A percentile compares a stretch with the other conserved stretches of the same genome.
phyloP scores from a whole-genome alignment of 164 flowering plant genomes.

The Kingdonia uniflora region DNA sequence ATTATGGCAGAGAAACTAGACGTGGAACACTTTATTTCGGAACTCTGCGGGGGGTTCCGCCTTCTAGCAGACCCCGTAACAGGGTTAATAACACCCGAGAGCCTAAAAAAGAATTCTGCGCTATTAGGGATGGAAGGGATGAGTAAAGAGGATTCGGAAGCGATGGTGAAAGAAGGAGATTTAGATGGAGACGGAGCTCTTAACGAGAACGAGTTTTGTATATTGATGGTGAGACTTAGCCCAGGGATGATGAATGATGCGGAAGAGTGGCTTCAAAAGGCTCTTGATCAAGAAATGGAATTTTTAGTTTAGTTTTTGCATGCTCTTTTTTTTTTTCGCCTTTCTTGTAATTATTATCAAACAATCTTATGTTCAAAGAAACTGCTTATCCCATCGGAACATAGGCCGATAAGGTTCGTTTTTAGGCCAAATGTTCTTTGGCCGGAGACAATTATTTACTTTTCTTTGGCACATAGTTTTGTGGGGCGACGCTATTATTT shows the following conservation, averaged over 20 bases:
- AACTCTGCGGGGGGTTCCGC: slow-evolving; percentile 66
- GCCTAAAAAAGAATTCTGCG: slow-evolving; percentile 47
- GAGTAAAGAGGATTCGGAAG: slow-evolving; percentile 58
- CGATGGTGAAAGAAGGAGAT: slow-evolving; percentile 86
- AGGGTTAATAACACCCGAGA: slow-evolving; percentile 53
- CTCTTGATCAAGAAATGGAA: slow-evolving; percentile 32
- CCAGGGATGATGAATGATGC: slow-evolving; percentile 88
- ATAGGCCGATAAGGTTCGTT: no score
- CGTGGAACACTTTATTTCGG: slow-evolving; percentile 53
- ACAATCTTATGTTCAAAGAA: no score
- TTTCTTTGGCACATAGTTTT: no score
- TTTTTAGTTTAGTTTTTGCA: background rate
- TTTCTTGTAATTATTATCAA: no score
- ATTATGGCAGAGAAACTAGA: slow-evolving; percentile 91
- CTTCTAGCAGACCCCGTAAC: slow-evolving; percentile 50
- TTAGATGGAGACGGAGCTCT: slow-evolving; percentile 80
- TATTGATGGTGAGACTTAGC: slow-evolving; percentile 83
- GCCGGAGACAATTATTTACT: no score
- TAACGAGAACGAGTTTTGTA: slow-evolving; percentile 67
- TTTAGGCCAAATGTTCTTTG: no score
- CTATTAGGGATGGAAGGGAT: slow-evolving; percentile 66
- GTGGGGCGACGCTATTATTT: no score
- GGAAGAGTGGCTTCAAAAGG: slow-evolving; percentile 63
- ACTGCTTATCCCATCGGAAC: no score
- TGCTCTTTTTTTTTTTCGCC: background rate